Evolutionary conservation across 208 protist species (phyloP), one percentile per base, ranked within the genome.

Genomic region (Leishmania mexicana): DNA sequence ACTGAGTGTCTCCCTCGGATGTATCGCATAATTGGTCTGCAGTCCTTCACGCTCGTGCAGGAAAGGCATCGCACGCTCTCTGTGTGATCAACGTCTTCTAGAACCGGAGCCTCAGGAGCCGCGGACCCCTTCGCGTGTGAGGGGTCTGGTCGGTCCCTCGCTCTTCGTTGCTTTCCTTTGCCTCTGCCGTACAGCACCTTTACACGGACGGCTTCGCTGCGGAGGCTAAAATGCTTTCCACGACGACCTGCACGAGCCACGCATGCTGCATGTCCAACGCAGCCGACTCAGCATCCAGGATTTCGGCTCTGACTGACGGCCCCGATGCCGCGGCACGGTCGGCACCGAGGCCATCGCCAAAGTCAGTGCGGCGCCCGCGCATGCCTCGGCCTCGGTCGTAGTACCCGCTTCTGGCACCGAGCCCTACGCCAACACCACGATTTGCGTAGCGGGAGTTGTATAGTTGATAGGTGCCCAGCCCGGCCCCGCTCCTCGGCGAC

Each of bases 241-340:
- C 81, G 0, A 88, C 84, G 49, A 38, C 68, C 70, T 88, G 84
- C 77, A 88, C 80, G 24, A 88, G 68, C 80, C 84, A 88, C 53
- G 84, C 68, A 6, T 54, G 84, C 77, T 82, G 76, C 40, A 88
- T 76, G 21, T 88, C 76, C 65, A 71, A 11, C 65, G 81, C 73
- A 1, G 81, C 80, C 35, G 62, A 42, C 71, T 82, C 80, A 31
- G 68, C 13, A 24, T 31, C 38, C 15, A 62, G 68, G 28, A 86
- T 24, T 76, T 86, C 78, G 35, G 83, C 78, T 47, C 70, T 80
- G 24, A 85, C 54, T 11, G 54, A 72, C 31, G 74, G 28, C 58
- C 38, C 64, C 74, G 75, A 51, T 13, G 45, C 24, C 3, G 78
- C 21, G 1, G 58, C 38, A 64, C 45, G 35, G 21, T 64, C 73